Evolutionary conservation across 805 yeast genomes (phyloP).

Genomic region (Diddensiella santjacobensis): DNA sequence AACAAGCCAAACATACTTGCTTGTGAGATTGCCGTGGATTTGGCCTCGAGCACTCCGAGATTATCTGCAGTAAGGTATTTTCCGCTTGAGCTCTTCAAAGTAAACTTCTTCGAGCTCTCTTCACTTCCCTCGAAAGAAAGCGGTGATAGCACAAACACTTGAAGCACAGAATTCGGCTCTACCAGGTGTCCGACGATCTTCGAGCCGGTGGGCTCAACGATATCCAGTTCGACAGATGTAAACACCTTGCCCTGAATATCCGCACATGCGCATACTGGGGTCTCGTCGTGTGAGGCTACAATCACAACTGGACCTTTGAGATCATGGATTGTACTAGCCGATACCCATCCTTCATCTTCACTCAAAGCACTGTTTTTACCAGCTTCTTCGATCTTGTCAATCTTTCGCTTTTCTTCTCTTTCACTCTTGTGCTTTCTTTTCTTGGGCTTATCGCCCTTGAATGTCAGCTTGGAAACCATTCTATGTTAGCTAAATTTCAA

Average conservation of each 20-base stretch:
- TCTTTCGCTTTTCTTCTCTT: slow-evolving; percentile 4
- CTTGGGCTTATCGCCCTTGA: slow-evolving; percentile 36
- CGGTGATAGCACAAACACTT: slow-evolving; percentile 32
- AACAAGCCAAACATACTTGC: slow-evolving; percentile 28
- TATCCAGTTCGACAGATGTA: slow-evolving; percentile 21
- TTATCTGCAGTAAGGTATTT: slow-evolving; percentile 28
- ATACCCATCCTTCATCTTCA: slow-evolving; percentile 25
- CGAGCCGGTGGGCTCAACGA: slow-evolving; percentile 8
- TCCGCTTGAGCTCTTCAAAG: slow-evolving; percentile 32
- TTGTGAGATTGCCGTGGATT: slow-evolving; percentile 35
- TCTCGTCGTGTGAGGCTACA: slow-evolving; percentile 12
- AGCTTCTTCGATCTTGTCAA: neutral
- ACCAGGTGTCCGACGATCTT: slow-evolving; percentile 17
- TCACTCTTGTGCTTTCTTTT: slow-evolving; percentile 15
- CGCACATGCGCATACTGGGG: slow-evolving; percentile 19
- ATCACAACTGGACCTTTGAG: slow-evolving; percentile 36
- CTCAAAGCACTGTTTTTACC: neutral
- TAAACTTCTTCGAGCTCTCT: slow-evolving; percentile 19
- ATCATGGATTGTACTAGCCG: slow-evolving; percentile 30
- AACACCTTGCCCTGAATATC: slow-evolving; percentile 27
- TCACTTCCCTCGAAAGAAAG: slow-evolving; percentile 14
- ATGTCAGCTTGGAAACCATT: slow-evolving; percentile 38
- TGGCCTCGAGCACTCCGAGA: slow-evolving; percentile 25
- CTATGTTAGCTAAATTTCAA: no score
- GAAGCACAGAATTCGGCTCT: slow-evolving; percentile 34